Evolutionary conservation across 495 filamentous ascomycete genomes (phyloP).

Genomic region (Schizothecium vesticola): DNA sequence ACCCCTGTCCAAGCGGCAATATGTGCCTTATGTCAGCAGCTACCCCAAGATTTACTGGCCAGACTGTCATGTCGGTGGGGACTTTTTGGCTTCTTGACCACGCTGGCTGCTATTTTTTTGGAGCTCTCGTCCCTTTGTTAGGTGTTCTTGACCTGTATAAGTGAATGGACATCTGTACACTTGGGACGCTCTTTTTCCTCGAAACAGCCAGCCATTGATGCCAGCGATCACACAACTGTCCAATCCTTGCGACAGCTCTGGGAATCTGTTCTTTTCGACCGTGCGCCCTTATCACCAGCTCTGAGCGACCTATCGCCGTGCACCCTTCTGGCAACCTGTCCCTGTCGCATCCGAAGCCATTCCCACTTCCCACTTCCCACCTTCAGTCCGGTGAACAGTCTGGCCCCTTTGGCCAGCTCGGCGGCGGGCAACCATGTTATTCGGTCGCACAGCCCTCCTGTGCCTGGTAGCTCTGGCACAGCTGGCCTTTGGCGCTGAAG

Average conservation of each 20-base stretch:
- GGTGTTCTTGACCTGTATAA: no score
- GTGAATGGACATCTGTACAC: background rate
- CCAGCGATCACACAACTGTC: background rate
- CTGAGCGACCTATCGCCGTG: no score
- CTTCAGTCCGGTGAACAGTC: constrained; percentile 3
- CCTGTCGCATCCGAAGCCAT: background rate
- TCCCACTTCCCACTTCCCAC: background rate
- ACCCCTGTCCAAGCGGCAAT: background rate
- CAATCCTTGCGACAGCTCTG: background rate
- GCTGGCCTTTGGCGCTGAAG: constrained; percentile 51
- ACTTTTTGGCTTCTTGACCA: constrained; percentile 19
- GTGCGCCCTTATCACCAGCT: background rate
- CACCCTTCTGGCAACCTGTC: background rate
- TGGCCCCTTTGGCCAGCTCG: constrained; percentile 14
- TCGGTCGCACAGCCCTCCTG: constrained; percentile 35
- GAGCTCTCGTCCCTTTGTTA: constrained; percentile 1
- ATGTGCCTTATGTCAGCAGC: background rate
- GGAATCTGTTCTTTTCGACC: background rate
- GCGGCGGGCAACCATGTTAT: constrained; percentile 31
- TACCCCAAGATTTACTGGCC: background rate
- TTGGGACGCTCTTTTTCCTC: background rate
- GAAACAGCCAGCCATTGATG: background rate
- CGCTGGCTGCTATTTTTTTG: constrained; percentile 25
- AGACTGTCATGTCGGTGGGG: background rate
- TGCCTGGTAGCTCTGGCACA: constrained; percentile 43